These are phyloP conservation scores for Mycosarcoma mackinlayi DNA, from an alignment of 1,284 basidiomycete genomes.

Conservation along the genomic window DNA sequence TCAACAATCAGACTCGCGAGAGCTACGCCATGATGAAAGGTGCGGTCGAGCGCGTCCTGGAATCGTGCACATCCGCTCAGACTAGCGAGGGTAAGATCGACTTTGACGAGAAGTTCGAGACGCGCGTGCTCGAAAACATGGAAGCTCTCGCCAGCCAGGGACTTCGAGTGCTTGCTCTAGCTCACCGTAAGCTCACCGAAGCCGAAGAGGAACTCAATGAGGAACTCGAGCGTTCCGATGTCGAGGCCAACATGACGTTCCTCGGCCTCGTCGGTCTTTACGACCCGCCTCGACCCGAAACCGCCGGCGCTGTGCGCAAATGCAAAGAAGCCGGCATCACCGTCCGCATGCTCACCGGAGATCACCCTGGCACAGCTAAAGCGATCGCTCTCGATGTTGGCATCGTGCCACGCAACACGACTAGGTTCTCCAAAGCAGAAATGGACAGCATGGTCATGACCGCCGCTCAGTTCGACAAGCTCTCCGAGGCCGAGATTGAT, in stretches of 20 bases:
- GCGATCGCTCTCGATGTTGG: conserved; percentile 70
- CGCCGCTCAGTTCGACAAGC: conserved; percentile 75
- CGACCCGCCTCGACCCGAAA: conserved; percentile 79
- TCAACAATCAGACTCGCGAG: conserved; percentile 52
- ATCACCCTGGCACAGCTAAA: conserved; percentile 69
- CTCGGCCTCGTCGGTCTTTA: conserved; percentile 76
- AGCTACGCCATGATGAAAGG: conserved; percentile 67
- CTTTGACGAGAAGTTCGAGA: conserved; percentile 50
- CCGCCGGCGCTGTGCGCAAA: conserved; percentile 74
- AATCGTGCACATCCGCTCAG: conserved; percentile 55
- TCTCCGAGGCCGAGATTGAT: conserved; percentile 76
- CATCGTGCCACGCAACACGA: conserved; percentile 71
- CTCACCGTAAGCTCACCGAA: conserved; percentile 50
- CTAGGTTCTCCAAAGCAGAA: conserved; percentile 45
- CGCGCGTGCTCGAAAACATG: conserved; percentile 58
- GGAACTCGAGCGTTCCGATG: conserved; percentile 67
- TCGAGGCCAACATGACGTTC: conserved; percentile 75
- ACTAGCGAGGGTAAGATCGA: conserved; percentile 66
- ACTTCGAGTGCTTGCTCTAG: conserved; percentile 64
- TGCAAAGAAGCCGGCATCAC: conserved; percentile 77
- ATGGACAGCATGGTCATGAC: conserved; percentile 70
- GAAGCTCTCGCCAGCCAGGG: conserved; percentile 62
- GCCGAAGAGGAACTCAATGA: conserved; percentile 51
- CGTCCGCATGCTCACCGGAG: conserved; percentile 75
- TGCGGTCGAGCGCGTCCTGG: conserved; percentile 64